Percentiles rank a stretch among this genome's conserved stretches.
Conservation (phyloP, 345 rosid species). For the Clarkia xantiana region DNA sequence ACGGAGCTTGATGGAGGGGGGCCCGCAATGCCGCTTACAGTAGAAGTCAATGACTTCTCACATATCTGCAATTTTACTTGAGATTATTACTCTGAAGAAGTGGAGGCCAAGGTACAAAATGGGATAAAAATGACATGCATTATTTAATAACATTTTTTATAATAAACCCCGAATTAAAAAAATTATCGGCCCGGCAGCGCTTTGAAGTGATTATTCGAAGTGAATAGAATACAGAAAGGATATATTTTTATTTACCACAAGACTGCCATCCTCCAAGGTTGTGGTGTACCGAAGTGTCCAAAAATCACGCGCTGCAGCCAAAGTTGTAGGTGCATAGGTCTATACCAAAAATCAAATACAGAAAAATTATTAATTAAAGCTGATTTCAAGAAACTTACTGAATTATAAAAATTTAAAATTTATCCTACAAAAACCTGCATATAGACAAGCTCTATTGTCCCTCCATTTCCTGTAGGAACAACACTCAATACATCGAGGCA, state of each 20-base stretch:
- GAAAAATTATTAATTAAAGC: too few relatives aligned
- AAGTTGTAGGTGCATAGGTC: conserved; percentile 85
- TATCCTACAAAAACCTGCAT: conserved; percentile 41
- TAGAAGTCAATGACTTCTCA: conserved; percentile 75
- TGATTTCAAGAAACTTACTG: too few relatives aligned
- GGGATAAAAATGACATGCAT: too few relatives aligned
- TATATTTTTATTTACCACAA: conserved; percentile 31
- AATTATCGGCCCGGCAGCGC: too few relatives aligned
- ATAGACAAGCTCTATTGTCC: conserved; percentile 76
- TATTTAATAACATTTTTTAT: not conserved
- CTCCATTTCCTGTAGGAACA: conserved; percentile 73
- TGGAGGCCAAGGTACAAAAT: too few relatives aligned
- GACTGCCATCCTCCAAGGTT: conserved; percentile 87
- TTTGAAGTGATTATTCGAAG: too few relatives aligned
- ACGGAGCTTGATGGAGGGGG: conserved; percentile 65
- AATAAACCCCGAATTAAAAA: too few relatives aligned
- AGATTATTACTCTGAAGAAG: not conserved
- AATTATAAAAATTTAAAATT: not conserved
- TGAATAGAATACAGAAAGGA: not conserved
- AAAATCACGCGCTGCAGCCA: conserved; percentile 91
- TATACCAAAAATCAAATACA: conserved; percentile 9
- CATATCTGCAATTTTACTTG: conserved; percentile 43
- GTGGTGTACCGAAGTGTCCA: conserved; percentile 88
- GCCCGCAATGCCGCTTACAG: conserved; percentile 68
- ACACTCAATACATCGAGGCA: conserved; percentile 57